These are phyloP conservation scores for Purshia tridentata DNA, from an alignment of 306 rosid species.

Conservation along the genomic window DNA sequence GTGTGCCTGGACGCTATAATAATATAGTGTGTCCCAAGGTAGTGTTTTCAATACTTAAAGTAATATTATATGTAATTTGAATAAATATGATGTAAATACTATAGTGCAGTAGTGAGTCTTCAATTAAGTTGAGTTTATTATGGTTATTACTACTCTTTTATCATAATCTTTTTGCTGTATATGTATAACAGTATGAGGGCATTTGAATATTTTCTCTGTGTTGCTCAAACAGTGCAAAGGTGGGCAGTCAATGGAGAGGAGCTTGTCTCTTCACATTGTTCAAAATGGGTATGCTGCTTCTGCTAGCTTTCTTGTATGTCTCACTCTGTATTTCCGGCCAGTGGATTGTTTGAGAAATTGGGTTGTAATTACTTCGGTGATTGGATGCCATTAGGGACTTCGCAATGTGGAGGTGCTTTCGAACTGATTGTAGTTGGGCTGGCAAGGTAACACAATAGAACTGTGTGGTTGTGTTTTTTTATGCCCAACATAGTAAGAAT, in stretches of 20 bases:
- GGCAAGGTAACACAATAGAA: conserved; percentile 59
- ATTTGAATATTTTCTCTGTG: conserved; percentile 5
- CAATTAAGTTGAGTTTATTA: background rate
- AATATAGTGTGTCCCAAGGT: conserved; percentile 81
- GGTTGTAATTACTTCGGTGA: conserved; percentile 14
- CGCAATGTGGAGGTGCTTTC: conserved; percentile 97
- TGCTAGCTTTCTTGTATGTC: conserved; percentile 12
- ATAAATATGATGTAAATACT: too few relatives aligned
- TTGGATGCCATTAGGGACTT: conserved; percentile 48
- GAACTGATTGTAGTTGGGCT: conserved; percentile 65
- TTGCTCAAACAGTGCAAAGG: conserved; percentile 65
- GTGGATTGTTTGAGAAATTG: conserved; percentile 20
- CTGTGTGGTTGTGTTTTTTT: conserved; percentile 6
- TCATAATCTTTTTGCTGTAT: conserved; percentile 2
- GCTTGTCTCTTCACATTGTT: conserved; percentile 79
- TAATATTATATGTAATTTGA: background rate
- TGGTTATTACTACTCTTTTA: background rate
- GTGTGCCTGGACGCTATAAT: conserved; percentile 60
- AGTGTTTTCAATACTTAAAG: background rate
- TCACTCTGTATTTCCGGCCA: background rate
- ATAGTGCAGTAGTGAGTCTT: background rate
- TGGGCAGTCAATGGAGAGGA: conserved; percentile 70
- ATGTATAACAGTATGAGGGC: conserved; percentile 5
- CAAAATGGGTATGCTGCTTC: conserved; percentile 49
- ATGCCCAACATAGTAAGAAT: background rate